Evolutionary conservation across 225 moss, liverwort and hornwort genomes (phyloP).

Genomic region (Pseudoscleropodium purum): DNA sequence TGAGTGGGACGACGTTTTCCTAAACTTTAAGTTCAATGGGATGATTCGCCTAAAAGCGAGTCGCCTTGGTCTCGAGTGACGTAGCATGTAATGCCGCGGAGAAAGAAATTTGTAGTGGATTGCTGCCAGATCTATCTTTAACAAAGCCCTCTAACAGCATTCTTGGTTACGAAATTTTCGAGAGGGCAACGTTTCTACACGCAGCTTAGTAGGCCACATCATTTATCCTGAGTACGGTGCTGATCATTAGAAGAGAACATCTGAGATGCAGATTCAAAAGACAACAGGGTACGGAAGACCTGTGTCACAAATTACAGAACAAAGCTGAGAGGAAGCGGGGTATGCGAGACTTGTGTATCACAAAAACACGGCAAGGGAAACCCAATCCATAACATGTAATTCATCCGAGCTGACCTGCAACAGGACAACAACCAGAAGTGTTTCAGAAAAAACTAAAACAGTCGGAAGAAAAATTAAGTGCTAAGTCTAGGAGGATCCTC

Average conservation of each 20-base stretch:
- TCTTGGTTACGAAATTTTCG: constrained; percentile 8
- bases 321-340: not conserved
- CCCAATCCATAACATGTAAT: not conserved
- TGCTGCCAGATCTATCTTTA: constrained; percentile 7
- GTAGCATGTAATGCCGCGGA: constrained; percentile 10
- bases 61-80: constrained; percentile 7
- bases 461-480: not conserved
- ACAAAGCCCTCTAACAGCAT: constrained; percentile 6
- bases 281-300: not conserved
- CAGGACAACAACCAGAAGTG: not conserved
- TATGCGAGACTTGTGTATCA: not conserved
- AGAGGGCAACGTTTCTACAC: not conserved
- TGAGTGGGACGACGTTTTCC: constrained; percentile 26
- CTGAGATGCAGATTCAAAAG: not conserved
- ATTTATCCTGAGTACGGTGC: not conserved
- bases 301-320: not conserved
- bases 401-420: constrained; percentile 9
- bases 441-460: not conserved
- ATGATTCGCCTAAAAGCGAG: constrained; percentile 10
- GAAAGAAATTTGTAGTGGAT: not conserved
- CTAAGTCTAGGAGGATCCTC: not conserved
- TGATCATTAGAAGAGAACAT: constrained; percentile 1
- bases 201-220: not conserved
- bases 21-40: constrained; percentile 14
- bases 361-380: not conserved